Conservation (phyloP, 2,329 filamentous ascomycete genomes). For the Thermomyces lanuginosus region DNA sequence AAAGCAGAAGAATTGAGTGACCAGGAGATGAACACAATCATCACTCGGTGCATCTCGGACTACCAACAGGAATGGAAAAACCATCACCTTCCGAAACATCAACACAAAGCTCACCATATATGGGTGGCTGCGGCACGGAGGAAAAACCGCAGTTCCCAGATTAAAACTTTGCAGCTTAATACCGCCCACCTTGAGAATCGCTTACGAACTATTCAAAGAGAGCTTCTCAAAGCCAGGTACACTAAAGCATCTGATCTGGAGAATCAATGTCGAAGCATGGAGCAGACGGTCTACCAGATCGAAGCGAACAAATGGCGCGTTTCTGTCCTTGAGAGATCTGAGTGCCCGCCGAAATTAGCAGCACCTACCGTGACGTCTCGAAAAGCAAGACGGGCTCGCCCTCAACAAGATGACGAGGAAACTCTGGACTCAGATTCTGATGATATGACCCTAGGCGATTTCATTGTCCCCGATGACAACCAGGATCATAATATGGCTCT, state of each 20-base stretch:
- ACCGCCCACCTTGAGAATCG: conserved; percentile 34
- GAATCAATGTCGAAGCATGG: conserved; percentile 42
- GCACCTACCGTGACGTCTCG: conserved; percentile 1
- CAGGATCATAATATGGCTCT: no score
- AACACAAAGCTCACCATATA: conserved; percentile 40
- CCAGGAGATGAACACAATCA: conserved; percentile 35
- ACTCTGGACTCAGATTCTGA: conserved; percentile 18
- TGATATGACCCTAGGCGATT: conserved; percentile 12
- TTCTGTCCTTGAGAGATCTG: conserved; percentile 21
- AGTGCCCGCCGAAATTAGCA: conserved; percentile 13
- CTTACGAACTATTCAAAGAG: conserved; percentile 38
- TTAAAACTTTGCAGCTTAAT: conserved; percentile 29
- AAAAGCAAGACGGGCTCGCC: neutral
- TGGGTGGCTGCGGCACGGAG: conserved; percentile 40
- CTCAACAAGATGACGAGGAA: conserved; percentile 22
- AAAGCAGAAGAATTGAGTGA: conserved; percentile 20
- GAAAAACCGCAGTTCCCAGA: conserved; percentile 24
- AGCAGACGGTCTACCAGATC: conserved; percentile 48
- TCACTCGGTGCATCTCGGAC: conserved; percentile 39
- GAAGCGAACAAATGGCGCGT: conserved; percentile 30
- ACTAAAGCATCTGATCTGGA: conserved; percentile 36
- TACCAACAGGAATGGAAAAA: conserved; percentile 42
- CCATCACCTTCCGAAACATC: conserved; percentile 39
- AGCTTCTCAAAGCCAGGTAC: conserved; percentile 41
- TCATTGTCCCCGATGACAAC: conserved; percentile 17